These are phyloP conservation scores for Fusarium verticillioides DNA, from an alignment of 2,329 filamentous ascomycete species.

Conservation along the genomic window DNA sequence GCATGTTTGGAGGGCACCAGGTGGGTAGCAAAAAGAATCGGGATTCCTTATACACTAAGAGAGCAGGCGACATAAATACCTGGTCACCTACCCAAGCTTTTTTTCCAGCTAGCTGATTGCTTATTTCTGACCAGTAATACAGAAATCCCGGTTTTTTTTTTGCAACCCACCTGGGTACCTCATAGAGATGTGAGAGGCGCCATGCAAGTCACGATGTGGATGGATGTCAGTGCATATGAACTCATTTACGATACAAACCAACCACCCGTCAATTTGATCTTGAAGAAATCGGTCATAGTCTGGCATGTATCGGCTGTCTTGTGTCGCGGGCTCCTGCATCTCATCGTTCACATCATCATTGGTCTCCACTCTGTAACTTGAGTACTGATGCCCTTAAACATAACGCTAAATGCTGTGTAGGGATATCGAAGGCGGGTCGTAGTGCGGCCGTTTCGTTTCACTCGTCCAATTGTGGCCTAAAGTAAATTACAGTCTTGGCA, in stretches of 20 bases:
- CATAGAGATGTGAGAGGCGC: background rate
- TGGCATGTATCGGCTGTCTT: slow-evolving; percentile 16
- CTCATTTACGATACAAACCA: background rate
- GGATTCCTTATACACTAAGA: too few species aligned
- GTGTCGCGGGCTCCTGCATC: slow-evolving; percentile 14
- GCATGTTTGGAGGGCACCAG: slow-evolving; percentile 4
- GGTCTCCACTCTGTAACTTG: background rate
- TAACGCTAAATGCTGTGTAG: slow-evolving; percentile 13
- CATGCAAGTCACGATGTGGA: slow-evolving; percentile 30
- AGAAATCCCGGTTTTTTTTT: too few species aligned
- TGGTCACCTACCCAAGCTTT: too few species aligned
- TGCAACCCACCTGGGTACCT: background rate
- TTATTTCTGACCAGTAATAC: too few species aligned
- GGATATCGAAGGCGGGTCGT: slow-evolving; percentile 25
- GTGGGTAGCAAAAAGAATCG: too few species aligned
- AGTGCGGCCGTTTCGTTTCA: slow-evolving; percentile 44
- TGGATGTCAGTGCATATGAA: slow-evolving; percentile 49
- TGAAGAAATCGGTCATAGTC: background rate
- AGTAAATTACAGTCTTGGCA: slow-evolving; percentile 39
- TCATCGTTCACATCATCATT: slow-evolving; percentile 1
- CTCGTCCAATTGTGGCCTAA: slow-evolving; percentile 33
- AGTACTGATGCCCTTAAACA: background rate
- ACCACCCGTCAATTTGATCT: slow-evolving; percentile 1
- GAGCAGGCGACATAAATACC: too few species aligned
- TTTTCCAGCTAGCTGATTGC: too few species aligned